These are phyloP conservation scores for Epipyxis sp. DNA, from an alignment of 108 stramenopile genomes.

Conservation along the genomic window DNA sequence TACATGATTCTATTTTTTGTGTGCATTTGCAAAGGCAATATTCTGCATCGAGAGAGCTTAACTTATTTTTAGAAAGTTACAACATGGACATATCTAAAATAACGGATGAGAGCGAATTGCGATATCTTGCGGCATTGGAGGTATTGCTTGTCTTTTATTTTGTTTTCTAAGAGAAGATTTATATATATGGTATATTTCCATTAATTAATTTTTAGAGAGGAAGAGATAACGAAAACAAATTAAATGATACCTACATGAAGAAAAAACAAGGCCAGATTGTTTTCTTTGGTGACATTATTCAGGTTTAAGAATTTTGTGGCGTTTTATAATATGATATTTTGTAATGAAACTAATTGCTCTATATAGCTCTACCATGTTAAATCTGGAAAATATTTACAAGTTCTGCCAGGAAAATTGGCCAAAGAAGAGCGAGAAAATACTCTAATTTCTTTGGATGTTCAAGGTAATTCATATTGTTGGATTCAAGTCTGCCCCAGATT, in stretches of 20 bases:
- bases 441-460: neutral
- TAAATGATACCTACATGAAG: slow-evolving; percentile 40
- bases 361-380: slow-evolving; percentile 38
- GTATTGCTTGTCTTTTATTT: neutral
- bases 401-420: slow-evolving; percentile 28
- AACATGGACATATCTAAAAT: neutral
- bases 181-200: neutral
- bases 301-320: slow-evolving; percentile 8
- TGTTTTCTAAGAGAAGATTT: neutral
- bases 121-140: slow-evolving; percentile 31
- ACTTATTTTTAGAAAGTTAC: slow-evolving; percentile 5
- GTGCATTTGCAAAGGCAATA: slow-evolving; percentile 37
- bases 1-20: slow-evolving; percentile 34
- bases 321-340: neutral
- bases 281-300: slow-evolving; percentile 35
- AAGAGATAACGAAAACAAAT: slow-evolving; percentile 37
- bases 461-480: slow-evolving; percentile 34
- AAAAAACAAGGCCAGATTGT: slow-evolving; percentile 30
- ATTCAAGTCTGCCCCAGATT: slow-evolving; percentile 38
- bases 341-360: neutral
- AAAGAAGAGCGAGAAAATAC: slow-evolving; percentile 37
- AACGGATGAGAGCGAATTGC: slow-evolving; percentile 19
- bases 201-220: slow-evolving; percentile 26
- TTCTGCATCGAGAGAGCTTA: slow-evolving; percentile 39
- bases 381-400: slow-evolving; percentile 35